Evolutionary conservation across 345 rosid genomes (phyloP), one percentile per base, ranked within the genome.

Genomic region (Citrus australasica): DNA sequence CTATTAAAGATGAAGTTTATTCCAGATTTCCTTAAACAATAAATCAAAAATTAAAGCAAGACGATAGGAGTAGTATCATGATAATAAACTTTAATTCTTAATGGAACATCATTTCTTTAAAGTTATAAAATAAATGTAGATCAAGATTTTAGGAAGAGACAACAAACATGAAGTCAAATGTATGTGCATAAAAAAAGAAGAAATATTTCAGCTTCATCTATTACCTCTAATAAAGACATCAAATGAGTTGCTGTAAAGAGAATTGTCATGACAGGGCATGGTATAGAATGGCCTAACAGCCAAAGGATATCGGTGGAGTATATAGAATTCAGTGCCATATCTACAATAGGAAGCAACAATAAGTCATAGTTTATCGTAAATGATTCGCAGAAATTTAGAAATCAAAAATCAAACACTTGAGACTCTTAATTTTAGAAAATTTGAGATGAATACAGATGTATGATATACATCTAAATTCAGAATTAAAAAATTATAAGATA

Each of bases 261-360:
- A 24, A 84, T 90, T 81, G 76, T 92, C 99, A 19, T 84, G 84
- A 84, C 97, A 93, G 27, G 97, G 91, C 99, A 94, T 96, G 10
- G 98, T 96, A 85, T 96, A 94, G 86, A 96, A 96, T 61, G 97
- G 98, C 84, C 97, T 90, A 27, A 90, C 94, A 74, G 94, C 94
- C 79, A 83, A 56, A 71, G 98, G 98, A 81, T 89, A 96, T 60
- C 94, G 91, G 75, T 91, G 87, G 69, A 94, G 89, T 48, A 96
- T 94, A 81, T 92, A 94, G 81, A 94, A 96, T 80, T 96, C 97
- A 0, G 97, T 94, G 78, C 87, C 92, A 77, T 94, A 96, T 89
- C 97, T 92, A 78, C 67, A 64, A 70, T 37, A 42, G 82, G 63
- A 73, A 74, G 72, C 30, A 27, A 78, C 58, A 60, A 48, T 51